Evolutionary conservation across 2,329 filamentous ascomycete species (phyloP).

Genomic region (Diplodia intermedia): DNA sequence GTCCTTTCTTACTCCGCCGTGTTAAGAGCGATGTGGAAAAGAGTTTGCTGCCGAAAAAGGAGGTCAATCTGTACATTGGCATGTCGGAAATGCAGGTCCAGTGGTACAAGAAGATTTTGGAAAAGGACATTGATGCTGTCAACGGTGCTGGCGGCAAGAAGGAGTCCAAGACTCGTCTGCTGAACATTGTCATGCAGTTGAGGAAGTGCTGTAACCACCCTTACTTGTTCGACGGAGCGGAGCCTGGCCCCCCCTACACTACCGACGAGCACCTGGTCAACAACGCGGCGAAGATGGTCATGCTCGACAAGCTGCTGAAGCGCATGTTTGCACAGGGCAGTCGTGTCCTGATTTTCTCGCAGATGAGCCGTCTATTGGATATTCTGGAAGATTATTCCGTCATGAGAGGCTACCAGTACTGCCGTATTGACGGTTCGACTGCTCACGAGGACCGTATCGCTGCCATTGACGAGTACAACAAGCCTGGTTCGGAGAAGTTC

Average conservation of each 20-base stretch:
- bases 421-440: slow-evolving; percentile 94
- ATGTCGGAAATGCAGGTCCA: slow-evolving; percentile 99
- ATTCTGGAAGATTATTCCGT: slow-evolving; percentile 99
- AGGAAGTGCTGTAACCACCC: slow-evolving; percentile 99
- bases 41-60: slow-evolving; percentile 95
- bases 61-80: slow-evolving; percentile 94
- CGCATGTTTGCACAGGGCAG: slow-evolving; percentile 87
- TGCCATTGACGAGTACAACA: slow-evolving; percentile 98
- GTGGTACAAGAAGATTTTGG: slow-evolving; percentile 98
- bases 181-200: slow-evolving; percentile 99
- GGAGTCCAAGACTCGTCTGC: slow-evolving; percentile 93
- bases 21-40: slow-evolving; percentile 99
- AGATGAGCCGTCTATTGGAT: slow-evolving; percentile 97
- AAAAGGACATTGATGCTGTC: slow-evolving; percentile 98
- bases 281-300: slow-evolving; percentile 97
- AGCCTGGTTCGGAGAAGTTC: slow-evolving; percentile 92
- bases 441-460: slow-evolving; percentile 97
- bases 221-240: slow-evolving; percentile 96
- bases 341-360: slow-evolving; percentile 97
- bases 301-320: slow-evolving; percentile 88
- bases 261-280: slow-evolving; percentile 94
- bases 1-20: slow-evolving; percentile 91
- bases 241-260: slow-evolving; percentile 96
- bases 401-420: slow-evolving; percentile 93
- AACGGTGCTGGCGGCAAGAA: slow-evolving; percentile 96